phyloP scores from a whole-genome alignment of 2,329 filamentous ascomycete species.

The Fusarium concolor region DNA sequence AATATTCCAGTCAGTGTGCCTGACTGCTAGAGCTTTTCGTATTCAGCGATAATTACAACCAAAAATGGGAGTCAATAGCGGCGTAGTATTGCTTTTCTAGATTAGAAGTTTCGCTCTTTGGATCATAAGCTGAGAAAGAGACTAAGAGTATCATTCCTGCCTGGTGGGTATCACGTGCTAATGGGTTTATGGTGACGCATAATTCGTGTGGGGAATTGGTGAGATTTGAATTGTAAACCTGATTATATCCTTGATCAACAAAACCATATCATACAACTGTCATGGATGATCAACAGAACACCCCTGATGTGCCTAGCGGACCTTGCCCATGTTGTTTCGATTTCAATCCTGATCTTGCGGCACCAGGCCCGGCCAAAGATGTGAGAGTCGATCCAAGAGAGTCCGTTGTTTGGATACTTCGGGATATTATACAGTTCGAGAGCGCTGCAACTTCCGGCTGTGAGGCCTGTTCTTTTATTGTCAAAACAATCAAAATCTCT shows the following conservation, averaged over 20 bases:
- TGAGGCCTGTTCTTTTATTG: conserved; percentile 10
- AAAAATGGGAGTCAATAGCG: conserved; percentile 14
- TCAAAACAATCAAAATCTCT: conserved; percentile 19
- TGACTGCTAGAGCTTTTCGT: conserved; percentile 55
- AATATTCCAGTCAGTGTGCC: conserved; percentile 64
- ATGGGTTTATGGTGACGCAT: neutral
- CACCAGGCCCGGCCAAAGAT: neutral
- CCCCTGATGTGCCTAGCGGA: neutral
- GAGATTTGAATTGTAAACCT: neutral
- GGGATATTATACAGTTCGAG: conserved; percentile 4
- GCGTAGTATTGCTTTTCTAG: conserved; percentile 11
- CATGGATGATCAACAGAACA: neutral
- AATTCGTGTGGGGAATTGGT: conserved; percentile 4
- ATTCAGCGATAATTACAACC: conserved; percentile 9
- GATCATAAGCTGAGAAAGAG: conserved; percentile 6
- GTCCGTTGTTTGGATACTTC: neutral
- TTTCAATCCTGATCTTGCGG: neutral
- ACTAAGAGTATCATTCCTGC: neutral
- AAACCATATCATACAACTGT: neutral
- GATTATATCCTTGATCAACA: neutral
- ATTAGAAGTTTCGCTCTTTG: conserved; percentile 3
- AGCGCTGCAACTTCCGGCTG: conserved; percentile 8
- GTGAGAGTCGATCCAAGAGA: conserved; percentile 4
- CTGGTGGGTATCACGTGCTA: conserved; percentile 27
- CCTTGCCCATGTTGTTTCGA: conserved; percentile 24